A percentile compares a stretch with the other conserved stretches of the same genome.
Conservation (phyloP, 2,329 filamentous ascomycete genomes). For the Arthrobotrys sphaeroides region DNA sequence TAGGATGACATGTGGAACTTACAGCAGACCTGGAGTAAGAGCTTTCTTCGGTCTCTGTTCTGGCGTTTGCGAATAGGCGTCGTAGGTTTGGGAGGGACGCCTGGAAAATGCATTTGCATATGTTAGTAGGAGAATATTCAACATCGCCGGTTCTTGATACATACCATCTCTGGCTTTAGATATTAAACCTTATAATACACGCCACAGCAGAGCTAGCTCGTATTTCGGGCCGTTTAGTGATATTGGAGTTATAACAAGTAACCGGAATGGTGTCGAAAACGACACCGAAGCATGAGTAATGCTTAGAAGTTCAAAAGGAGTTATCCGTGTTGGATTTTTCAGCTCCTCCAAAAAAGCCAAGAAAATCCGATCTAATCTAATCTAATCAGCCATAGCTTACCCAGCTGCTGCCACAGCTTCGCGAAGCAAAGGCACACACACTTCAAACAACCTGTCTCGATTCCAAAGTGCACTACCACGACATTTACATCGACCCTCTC, state of each 20-base stretch:
- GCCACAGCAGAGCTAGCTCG: neutral
- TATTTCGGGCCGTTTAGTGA: neutral
- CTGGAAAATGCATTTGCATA: no score
- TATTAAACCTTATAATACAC: no score
- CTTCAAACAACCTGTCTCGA: neutral
- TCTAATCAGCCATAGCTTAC: constrained; percentile 30
- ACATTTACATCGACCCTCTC: neutral
- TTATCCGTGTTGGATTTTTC: constrained; percentile 49
- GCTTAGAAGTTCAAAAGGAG: constrained; percentile 7
- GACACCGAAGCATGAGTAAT: neutral
- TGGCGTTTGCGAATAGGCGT: constrained; percentile 91
- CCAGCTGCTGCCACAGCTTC: constrained; percentile 18
- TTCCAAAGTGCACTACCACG: constrained; percentile 12
- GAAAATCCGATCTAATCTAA: constrained; percentile 37
- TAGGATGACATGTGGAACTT: constrained; percentile 50
- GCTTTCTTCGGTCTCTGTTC: constrained; percentile 91
- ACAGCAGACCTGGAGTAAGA: constrained; percentile 93
- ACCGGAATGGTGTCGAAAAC: neutral
- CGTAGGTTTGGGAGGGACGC: constrained; percentile 92
- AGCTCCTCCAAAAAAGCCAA: constrained; percentile 57
- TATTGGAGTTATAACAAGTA: neutral
- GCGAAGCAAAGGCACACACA: constrained; percentile 21
- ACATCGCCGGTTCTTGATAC: neutral
- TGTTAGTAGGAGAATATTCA: neutral
- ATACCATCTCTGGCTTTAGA: no score